phyloP scores from a whole-genome alignment of 495 filamentous ascomycete genomes.

The Aspergillus ostianus region DNA sequence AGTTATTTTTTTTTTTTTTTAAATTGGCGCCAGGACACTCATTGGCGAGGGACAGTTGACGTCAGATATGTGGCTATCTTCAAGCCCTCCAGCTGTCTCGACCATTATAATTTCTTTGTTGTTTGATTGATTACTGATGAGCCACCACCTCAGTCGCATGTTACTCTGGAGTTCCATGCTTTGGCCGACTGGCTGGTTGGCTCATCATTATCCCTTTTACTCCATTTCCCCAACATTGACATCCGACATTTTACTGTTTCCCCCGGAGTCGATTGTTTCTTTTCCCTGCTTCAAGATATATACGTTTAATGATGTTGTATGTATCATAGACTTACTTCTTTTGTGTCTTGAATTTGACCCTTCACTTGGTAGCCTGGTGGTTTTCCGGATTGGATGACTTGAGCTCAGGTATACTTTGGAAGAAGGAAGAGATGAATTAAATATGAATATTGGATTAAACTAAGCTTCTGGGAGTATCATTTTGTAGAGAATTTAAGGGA shows the following conservation, averaged over 20 bases:
- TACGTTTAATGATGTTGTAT: constrained; percentile 13
- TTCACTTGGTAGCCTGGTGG: too few relatives aligned
- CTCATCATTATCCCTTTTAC: constrained; percentile 2
- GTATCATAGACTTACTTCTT: constrained; percentile 10
- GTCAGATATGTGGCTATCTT: too few relatives aligned
- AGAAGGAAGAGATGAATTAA: not conserved
- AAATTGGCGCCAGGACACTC: not conserved
- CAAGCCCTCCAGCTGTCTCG: too few relatives aligned
- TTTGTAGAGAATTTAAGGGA: too few relatives aligned
- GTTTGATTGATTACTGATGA: too few relatives aligned
- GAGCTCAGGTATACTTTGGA: too few relatives aligned
- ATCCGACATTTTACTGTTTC: not conserved
- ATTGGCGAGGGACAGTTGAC: too few relatives aligned
- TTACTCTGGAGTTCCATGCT: not conserved
- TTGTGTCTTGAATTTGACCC: not conserved
- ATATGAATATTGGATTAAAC: not conserved
- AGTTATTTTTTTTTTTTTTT: constrained; percentile 1
- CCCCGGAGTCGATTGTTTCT: not conserved
- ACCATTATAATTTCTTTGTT: too few relatives aligned
- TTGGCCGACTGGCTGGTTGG: not conserved
- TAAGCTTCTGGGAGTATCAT: too few relatives aligned
- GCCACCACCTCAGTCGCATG: too few relatives aligned
- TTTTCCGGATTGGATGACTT: too few relatives aligned
- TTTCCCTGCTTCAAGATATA: constrained; percentile 7
- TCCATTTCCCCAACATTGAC: not conserved